Percentiles rank a stretch among this genome's conserved stretches.
Evolutionary conservation across 2,329 filamentous ascomycete species (phyloP).

Genomic region (Bipolaris cookei): DNA sequence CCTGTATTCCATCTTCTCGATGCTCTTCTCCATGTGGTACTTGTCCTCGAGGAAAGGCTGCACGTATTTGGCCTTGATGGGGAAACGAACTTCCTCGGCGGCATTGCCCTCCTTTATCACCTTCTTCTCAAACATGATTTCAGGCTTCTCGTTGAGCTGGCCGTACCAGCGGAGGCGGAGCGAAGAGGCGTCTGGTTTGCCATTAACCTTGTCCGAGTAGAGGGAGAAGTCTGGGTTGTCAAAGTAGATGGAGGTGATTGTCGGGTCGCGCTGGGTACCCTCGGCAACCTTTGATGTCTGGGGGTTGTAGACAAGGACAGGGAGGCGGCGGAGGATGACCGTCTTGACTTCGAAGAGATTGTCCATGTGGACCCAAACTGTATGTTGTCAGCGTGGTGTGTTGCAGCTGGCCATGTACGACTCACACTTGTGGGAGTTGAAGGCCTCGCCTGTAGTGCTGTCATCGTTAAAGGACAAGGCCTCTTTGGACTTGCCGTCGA

Average conservation of each 20-base stretch:
- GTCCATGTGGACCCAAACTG: conserved; percentile 93
- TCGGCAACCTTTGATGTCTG: conserved; percentile 83
- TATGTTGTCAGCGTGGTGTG: conserved; percentile 38
- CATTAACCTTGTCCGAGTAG: conserved; percentile 84
- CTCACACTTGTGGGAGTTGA: conserved; percentile 86
- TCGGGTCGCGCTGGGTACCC: conserved; percentile 77
- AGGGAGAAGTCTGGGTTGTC: conserved; percentile 86
- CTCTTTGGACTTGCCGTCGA: conserved; percentile 64
- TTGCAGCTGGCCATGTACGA: conserved; percentile 9
- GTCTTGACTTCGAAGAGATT: conserved; percentile 98
- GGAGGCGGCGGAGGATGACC: conserved; percentile 86
- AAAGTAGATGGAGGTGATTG: conserved; percentile 95
- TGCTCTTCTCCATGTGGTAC: conserved; percentile 89
- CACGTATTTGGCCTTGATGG: conserved; percentile 93
- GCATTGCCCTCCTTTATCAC: conserved; percentile 75
- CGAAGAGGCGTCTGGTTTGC: conserved; percentile 76
- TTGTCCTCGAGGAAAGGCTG: conserved; percentile 84
- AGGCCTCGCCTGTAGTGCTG: conserved; percentile 63
- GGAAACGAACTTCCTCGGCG: conserved; percentile 79
- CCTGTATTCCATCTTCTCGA: conserved; percentile 82
- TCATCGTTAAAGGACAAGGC: conserved; percentile 55
- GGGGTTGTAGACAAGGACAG: conserved; percentile 91
- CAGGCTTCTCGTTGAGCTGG: conserved; percentile 76
- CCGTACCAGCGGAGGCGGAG: conserved; percentile 92
- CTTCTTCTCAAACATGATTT: conserved; percentile 90